phyloP scores from a whole-genome alignment of 2,329 filamentous ascomycete genomes.

The Fusarium nodosum region DNA sequence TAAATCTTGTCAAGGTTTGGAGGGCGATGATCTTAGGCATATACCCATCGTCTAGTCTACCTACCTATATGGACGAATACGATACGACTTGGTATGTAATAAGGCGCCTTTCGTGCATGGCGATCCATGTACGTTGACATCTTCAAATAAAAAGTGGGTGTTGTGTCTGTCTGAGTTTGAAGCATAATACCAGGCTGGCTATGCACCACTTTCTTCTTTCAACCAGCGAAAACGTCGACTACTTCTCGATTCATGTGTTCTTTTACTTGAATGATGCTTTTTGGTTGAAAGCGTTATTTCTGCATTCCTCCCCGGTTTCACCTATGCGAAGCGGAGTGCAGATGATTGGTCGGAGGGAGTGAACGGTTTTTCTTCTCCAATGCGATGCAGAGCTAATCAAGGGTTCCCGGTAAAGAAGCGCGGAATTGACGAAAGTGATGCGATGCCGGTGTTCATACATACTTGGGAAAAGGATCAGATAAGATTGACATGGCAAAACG shows the following conservation, averaged over 20 bases:
- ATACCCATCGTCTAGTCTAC: slow-evolving; percentile 5
- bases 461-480: slow-evolving; percentile 51
- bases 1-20: slow-evolving; percentile 12
- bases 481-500: slow-evolving; percentile 38
- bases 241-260: neutral
- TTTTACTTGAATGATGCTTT: neutral
- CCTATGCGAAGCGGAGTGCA: slow-evolving; percentile 32
- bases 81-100: neutral
- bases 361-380: slow-evolving; percentile 24
- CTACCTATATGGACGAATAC: slow-evolving; percentile 13
- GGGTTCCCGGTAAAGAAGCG: slow-evolving; percentile 25
- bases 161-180: neutral
- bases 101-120: slow-evolving; percentile 8
- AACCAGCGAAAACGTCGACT: neutral
- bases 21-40: slow-evolving; percentile 4
- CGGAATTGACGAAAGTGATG: slow-evolving; percentile 31
- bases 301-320: slow-evolving; percentile 14
- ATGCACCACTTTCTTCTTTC: neutral
- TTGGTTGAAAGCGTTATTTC: slow-evolving; percentile 4
- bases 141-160: slow-evolving; percentile 2
- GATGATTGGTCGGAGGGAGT: slow-evolving; percentile 31
- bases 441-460: slow-evolving; percentile 63
- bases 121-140: slow-evolving; percentile 21
- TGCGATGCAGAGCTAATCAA: slow-evolving; percentile 25
- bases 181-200: neutral